phyloP scores from a whole-genome alignment of 2,329 filamentous ascomycete genomes.

The Lasiodiplodia sp. region DNA sequence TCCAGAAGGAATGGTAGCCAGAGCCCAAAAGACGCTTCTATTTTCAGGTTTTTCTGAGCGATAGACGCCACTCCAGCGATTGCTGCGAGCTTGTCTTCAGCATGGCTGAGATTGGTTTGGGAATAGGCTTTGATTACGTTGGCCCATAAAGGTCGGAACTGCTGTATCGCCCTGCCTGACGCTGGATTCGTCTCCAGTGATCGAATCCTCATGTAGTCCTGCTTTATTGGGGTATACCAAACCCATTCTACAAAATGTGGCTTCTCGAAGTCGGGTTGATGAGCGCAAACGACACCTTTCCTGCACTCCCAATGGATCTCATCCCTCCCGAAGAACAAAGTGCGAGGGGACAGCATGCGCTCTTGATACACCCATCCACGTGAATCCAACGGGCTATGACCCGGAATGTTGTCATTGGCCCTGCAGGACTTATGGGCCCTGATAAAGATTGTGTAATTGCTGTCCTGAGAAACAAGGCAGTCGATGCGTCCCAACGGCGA shows the following conservation, averaged over 20 bases:
- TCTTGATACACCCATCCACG: neutral
- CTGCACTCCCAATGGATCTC: neutral
- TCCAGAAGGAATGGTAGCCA: neutral
- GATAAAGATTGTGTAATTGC: neutral
- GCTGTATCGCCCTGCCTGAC: neutral
- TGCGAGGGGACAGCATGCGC: neutral
- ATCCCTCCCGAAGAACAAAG: neutral
- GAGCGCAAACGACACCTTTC: neutral
- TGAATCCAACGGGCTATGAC: neutral
- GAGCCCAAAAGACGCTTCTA: neutral
- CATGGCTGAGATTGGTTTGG: neutral
- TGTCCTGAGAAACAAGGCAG: neutral
- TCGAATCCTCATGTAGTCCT: neutral
- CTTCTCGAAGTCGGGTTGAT: neutral
- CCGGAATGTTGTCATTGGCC: neutral
- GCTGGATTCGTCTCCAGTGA: neutral
- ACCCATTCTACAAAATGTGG: neutral
- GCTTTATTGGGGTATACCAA: neutral
- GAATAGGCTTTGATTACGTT: neutral
- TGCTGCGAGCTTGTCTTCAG: neutral
- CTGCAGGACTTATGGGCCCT: neutral
- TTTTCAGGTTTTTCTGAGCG: neutral
- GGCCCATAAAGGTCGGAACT: neutral
- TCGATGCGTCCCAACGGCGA: neutral
- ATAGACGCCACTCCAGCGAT: neutral